Evolutionary conservation across 2,329 filamentous ascomycete genomes (phyloP).

Genomic region (Epicoccum nigrum): DNA sequence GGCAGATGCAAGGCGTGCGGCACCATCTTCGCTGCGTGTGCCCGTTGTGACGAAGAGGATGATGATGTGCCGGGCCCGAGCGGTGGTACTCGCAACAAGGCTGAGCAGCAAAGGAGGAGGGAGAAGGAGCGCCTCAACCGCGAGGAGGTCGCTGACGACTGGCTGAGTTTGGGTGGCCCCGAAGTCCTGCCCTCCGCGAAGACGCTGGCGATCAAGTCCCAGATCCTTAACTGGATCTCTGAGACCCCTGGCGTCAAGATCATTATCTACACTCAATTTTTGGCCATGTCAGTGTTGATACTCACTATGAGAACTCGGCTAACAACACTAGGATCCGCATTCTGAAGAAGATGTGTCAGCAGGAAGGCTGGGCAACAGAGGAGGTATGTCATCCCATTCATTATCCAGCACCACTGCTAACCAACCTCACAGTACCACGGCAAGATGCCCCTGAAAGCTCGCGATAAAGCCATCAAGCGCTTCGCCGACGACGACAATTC

Average conservation of each 20-base stretch:
- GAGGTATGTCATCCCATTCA: slow-evolving; percentile 35
- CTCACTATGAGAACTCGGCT: slow-evolving; percentile 2
- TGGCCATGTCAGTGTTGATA: slow-evolving; percentile 49
- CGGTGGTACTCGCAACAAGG: slow-evolving; percentile 23
- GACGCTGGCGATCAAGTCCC: slow-evolving; percentile 54
- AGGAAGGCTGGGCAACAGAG: slow-evolving; percentile 57
- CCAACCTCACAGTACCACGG: slow-evolving; percentile 53
- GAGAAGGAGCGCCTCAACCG: slow-evolving; percentile 17
- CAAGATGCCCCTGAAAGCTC: slow-evolving; percentile 51
- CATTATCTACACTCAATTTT: slow-evolving; percentile 66
- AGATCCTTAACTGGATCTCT: slow-evolving; percentile 53
- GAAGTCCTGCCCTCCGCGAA: slow-evolving; percentile 53
- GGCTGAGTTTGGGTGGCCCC: slow-evolving; percentile 47
- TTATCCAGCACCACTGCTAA: slow-evolving; percentile 7
- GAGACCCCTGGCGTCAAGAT: slow-evolving; percentile 60
- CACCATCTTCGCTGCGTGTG: slow-evolving; percentile 3
- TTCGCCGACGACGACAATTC: slow-evolving; percentile 53
- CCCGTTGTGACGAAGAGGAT: slow-evolving; percentile 30
- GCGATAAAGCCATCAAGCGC: slow-evolving; percentile 53
- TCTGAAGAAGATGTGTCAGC: slow-evolving; percentile 56
- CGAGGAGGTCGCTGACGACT: slow-evolving; percentile 46
- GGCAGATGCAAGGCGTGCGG: slow-evolving; percentile 46
- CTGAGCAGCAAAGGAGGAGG: slow-evolving; percentile 23
- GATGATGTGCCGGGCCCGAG: slow-evolving; percentile 7
- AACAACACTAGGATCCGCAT: slow-evolving; percentile 51